Evolutionary conservation across 2,329 filamentous ascomycete species (phyloP).

Genomic region (Cercospora citrullina): DNA sequence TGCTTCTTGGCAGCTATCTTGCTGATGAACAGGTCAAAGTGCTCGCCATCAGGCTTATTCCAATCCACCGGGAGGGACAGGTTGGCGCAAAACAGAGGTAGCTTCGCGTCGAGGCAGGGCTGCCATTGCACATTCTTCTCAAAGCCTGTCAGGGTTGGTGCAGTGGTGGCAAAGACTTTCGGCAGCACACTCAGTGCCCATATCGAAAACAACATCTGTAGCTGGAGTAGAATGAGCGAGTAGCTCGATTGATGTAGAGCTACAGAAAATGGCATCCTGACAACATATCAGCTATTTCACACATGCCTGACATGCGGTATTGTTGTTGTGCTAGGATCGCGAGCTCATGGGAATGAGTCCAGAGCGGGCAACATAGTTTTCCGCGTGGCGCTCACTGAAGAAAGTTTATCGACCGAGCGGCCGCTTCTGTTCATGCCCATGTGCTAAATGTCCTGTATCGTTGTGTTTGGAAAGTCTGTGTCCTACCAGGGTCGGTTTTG

Average conservation of each 20-base stretch:
- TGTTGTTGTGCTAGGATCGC: background rate
- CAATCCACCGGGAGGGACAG: background rate
- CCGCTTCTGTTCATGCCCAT: background rate
- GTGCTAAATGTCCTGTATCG: background rate
- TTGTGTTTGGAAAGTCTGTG: background rate
- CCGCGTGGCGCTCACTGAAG: background rate
- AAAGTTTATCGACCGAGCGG: background rate
- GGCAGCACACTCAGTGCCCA: background rate
- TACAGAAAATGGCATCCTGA: background rate
- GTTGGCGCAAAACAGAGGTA: background rate
- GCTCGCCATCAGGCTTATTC: background rate
- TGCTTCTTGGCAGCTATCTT: background rate
- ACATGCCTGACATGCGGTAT: background rate
- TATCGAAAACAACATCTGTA: background rate
- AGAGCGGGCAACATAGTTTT: background rate
- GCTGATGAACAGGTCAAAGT: background rate
- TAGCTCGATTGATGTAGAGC: background rate
- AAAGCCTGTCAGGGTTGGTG: background rate
- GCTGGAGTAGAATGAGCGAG: background rate
- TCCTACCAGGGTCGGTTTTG: background rate
- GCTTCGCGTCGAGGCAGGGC: background rate
- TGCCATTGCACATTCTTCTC: background rate
- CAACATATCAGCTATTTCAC: background rate
- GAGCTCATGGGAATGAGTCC: background rate
- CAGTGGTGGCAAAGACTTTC: background rate